Base-by-base conservation (phyloP, 1,284 basidiomycete genomes). In the Ustilago curta region DNA sequence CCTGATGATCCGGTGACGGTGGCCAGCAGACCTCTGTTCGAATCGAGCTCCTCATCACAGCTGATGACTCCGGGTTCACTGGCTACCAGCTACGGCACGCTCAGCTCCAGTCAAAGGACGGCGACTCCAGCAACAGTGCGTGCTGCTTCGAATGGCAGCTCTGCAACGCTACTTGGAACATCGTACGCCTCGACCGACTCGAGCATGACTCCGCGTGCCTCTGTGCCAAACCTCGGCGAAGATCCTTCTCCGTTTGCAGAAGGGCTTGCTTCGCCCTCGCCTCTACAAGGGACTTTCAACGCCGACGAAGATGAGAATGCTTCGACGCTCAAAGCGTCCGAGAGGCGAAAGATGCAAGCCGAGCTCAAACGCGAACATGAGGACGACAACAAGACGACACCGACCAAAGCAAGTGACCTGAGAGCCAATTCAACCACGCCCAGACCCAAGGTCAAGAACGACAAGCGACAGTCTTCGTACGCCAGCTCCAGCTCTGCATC, bases 41-140 rank as follows among this genome's bases (percentile, higher is more conserved):
- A 58, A 4, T 60, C 64, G 6, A 65, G 51, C 43, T 39, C 56
- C 16, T 53, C 58, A 6, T 49, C 56, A 4, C 59, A 62, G 37
- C 31, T 43, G 14, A 21, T 45, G 16, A 39, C 48, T 23, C 42
- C 39, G 1, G 61, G 58, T 1, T 59, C 62, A 5, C 32, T 52
- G 2, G 72, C 57, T 4, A 47, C 50, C 8, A 69, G 71, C 50
- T 81, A 82, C 42, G 81, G 78, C 16, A 60, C 77, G 23, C 70
- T 82, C 29, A 78, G 77, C 51, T 73, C 74, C 32, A 78, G 77
- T 18, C 74, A 80, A 50, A 70, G 71, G 35, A 80, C 78, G 3
- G 69, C 77, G 9, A 80, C 76, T 6, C 77, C 76, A 19, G 69
- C 70, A 4, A 78, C 53, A n/a, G 67, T 78, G 21, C 62, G 69